Base-by-base conservation (phyloP, 768 basidiomycete genomes). In the Cytidiella melzeri region DNA sequence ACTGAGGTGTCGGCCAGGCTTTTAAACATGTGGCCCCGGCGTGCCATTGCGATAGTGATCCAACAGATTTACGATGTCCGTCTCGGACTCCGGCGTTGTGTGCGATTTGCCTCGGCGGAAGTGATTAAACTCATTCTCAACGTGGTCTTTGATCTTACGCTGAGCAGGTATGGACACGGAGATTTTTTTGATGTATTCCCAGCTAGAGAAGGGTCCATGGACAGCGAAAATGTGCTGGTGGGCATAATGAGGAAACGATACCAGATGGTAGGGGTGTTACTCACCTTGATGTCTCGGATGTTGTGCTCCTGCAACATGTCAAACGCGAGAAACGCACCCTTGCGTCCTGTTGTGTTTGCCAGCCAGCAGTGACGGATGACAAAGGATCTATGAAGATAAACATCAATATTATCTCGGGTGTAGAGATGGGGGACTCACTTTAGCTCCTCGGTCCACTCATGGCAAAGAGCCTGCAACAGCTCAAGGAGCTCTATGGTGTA, bases 401-500 rank as follows among this genome's bases (percentile, higher is more conserved):
- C 12, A 39, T 42, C 7, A 43, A 25, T 6, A 37, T 41, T 5
- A 21, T 26, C 7, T 5, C 24, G 11, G 43, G 13, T 4, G n/a
- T 3, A 5, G 3, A 19, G 26, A 11, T 5, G 41, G n/a, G 19
- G 23, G 26, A 19, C 12, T 15, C 53, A 59, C 60, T 47, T 45
- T 6, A 66, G 12, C 1, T 55, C 54, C 0, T 41, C 40, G 1
- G 66, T 46, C 65, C 65, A 67, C 36, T 66, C 65, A 1, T 53
- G 50, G 4, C 60, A 40, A 10, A 67, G 42, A 0, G 55, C 55
- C 42, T 68, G 65, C 0, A 66, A 25, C 1, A 65, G 50, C 39
- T 68, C 65, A 1, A 62, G 47, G 1, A 61, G 47, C 41, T 66
- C 66, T 10, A 54, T 51, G 1, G 59, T 45, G 39, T 65, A 66